Base-by-base conservation (phyloP, 2,329 filamentous ascomycete species). In the Myotisia sp. region DNA sequence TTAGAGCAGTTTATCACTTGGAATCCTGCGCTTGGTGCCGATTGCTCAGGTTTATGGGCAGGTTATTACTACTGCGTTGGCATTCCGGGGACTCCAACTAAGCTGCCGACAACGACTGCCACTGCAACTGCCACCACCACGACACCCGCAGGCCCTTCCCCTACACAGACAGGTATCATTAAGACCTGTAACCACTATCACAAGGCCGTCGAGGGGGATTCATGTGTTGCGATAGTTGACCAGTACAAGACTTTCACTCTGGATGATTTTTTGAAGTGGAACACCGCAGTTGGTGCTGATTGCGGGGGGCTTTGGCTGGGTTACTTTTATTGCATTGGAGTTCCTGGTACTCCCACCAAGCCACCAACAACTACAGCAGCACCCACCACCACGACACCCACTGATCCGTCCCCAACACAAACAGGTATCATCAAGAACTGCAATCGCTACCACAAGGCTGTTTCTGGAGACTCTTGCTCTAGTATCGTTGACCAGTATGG, bases 11-110 rank as follows among this genome's bases (percentile, higher is more conserved):
- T 51, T 29, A 21, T 38, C 4, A 23, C 27, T 5, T 51, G 46
- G 47, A 51, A 49, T 42, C 44, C 47, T 2, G 41, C 39, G 1
- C 40, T 50, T 2, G 42, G 40, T 4, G 21, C 24, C 3, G 36
- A 39, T 19, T 52, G 49, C 36, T 20, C 34, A 1, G 36, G 29
- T 10, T 26, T 52, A 12, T 41, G 43, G 38, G 17, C 27, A n/a
- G 46, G 39, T 3, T 46, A 47, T 21, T 46, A 42, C 29, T 44
- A 46, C 20, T 51, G 49, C 26, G 42, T 48, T 3, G 46, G 42
- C 7, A 21, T 38, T 9, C 32, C 28, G 2, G 33, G 27, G 6
- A 38, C 27, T 4, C 33, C 37, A 2, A 32, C 16, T 10, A 24
- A 8, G 3, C 6, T 18, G 2, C 33, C 17, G 5, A 28, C 27